Percentiles rank a stretch among this genome's conserved stretches.
These are phyloP conservation scores for Podaxis sp. DNA, from an alignment of 768 basidiomycete species.

Conservation along the genomic window DNA sequence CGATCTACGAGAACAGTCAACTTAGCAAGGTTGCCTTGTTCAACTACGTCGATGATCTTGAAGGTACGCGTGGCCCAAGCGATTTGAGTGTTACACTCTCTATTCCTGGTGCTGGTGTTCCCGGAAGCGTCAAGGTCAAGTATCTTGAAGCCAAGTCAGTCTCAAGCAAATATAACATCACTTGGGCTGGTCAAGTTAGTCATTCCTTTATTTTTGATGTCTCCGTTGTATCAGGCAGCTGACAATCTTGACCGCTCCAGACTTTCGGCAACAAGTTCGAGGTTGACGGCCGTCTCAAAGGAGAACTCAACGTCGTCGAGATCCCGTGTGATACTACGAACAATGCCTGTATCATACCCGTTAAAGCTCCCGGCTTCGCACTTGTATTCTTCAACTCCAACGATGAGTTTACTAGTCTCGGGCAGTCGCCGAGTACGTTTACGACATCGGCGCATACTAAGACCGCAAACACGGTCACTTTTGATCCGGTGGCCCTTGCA, in stretches of 20 bases:
- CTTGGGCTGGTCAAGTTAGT: slow-evolving; percentile 75
- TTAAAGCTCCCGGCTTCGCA: slow-evolving; percentile 73
- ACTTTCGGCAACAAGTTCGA: slow-evolving; percentile 62
- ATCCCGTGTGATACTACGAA: slow-evolving; percentile 56
- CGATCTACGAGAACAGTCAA: slow-evolving; percentile 69
- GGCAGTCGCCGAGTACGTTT: slow-evolving; percentile 43
- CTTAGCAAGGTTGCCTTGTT: slow-evolving; percentile 65
- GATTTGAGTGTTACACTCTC: slow-evolving; percentile 45
- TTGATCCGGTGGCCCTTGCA: slow-evolving; percentile 55
- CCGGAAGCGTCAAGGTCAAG: slow-evolving; percentile 49
- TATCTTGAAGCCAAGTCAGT: slow-evolving; percentile 60
- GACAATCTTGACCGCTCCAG: slow-evolving; percentile 28
- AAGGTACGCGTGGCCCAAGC: slow-evolving; percentile 46
- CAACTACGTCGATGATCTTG: slow-evolving; percentile 68
- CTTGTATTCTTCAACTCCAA: slow-evolving; percentile 62
- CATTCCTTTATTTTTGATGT: background rate
- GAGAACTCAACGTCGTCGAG: slow-evolving; percentile 52
- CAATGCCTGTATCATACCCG: slow-evolving; percentile 56
- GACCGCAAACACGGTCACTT: slow-evolving; percentile 50
- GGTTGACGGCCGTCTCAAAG: slow-evolving; percentile 67
- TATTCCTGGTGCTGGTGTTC: slow-evolving; percentile 46
- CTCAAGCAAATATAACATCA: slow-evolving; percentile 61
- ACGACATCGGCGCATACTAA: slow-evolving; percentile 59
- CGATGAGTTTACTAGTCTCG: slow-evolving; percentile 18
- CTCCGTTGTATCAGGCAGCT: background rate